Evolutionary conservation across 768 basidiomycete genomes (phyloP), one percentile per base, ranked within the genome.

Genomic region (Trametes cingulata): DNA sequence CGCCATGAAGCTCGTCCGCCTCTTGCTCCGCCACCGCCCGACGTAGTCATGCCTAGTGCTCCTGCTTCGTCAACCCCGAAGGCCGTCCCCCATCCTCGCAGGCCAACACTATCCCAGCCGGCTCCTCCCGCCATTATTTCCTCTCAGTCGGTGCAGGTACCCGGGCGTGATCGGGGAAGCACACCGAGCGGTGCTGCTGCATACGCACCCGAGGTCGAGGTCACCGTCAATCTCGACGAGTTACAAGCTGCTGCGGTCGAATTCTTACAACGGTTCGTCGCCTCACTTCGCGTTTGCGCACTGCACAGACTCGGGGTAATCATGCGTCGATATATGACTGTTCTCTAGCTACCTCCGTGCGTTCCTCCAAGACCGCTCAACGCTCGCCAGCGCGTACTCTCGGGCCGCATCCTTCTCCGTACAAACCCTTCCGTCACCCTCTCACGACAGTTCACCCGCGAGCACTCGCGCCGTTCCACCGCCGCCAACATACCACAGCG

Each of bases 371-470:
- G 65, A 71, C 48, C 68, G 68, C 49, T 47, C 64, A 0, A 50
- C 49, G 10, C 62, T 71, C 4, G 68, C 62, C 5, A 39, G 52
- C 27, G 68, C 68, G 13, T 71, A 71, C 56, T 64, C 67, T 0
- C 67, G 49, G 33, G 19, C 42, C 12, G 70, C 68, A 6, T 65
- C 59, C 4, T 67, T 71, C 47, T 71, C 70, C 17, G 33, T 62
- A n/a, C 64, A 52, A n/a, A 24, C 33, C 20, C 42, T 45, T 37
- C 42, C 37, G 15, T 22, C 3, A 15, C 19, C 36, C 25, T 17
- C 48, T n/a, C 10, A 12, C 41, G 12, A 46, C 20, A 37, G 17
- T 27, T 19, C 25, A 41, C 15, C 13, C 24, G 19, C 4, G 20
- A 37, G 36, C 36, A 37, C 36, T 8, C 47, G 17, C 35, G n/a